Evolutionary conservation across 2,329 filamentous ascomycete genomes (phyloP).

Genomic region (Berkeleyomyces basicola): DNA sequence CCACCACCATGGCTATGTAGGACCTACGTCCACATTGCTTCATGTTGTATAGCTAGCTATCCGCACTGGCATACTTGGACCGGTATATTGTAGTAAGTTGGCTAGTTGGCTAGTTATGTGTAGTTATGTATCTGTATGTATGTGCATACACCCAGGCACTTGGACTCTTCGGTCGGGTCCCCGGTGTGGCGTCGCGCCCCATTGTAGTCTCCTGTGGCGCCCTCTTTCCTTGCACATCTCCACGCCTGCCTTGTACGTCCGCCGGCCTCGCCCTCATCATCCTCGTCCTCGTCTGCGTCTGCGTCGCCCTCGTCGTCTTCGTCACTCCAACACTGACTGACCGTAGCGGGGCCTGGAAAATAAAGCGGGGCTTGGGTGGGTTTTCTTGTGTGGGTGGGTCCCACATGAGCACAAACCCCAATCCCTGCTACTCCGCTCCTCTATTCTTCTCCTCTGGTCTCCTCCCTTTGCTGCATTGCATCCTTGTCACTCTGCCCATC

Average conservation of each 20-base stretch:
- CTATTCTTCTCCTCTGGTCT: neutral
- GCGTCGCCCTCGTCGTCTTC: neutral
- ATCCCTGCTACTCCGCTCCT: neutral
- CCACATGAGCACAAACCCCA: neutral
- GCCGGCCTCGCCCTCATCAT: neutral
- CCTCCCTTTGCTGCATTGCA: neutral
- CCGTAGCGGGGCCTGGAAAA: neutral
- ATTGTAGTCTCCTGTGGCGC: too few species aligned
- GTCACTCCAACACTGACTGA: neutral
- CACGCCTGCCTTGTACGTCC: too few species aligned
- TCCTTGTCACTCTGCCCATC: neutral
- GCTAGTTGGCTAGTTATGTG: too few species aligned
- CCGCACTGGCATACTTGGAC: too few species aligned
- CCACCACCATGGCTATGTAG: too few species aligned
- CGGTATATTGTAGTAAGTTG: too few species aligned
- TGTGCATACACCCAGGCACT: neutral
- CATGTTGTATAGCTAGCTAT: too few species aligned
- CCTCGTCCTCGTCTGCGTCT: neutral
- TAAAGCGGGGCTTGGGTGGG: neutral
- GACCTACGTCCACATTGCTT: too few species aligned
- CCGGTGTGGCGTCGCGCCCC: too few species aligned
- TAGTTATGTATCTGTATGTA: neutral
- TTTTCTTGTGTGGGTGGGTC: slow-evolving; percentile 2
- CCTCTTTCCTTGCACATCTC: too few species aligned
- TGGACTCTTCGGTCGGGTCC: too few species aligned